Evolutionary conservation across 2,329 filamentous ascomycete species (phyloP).

Genomic region (Pseudogymnoascus sp.): DNA sequence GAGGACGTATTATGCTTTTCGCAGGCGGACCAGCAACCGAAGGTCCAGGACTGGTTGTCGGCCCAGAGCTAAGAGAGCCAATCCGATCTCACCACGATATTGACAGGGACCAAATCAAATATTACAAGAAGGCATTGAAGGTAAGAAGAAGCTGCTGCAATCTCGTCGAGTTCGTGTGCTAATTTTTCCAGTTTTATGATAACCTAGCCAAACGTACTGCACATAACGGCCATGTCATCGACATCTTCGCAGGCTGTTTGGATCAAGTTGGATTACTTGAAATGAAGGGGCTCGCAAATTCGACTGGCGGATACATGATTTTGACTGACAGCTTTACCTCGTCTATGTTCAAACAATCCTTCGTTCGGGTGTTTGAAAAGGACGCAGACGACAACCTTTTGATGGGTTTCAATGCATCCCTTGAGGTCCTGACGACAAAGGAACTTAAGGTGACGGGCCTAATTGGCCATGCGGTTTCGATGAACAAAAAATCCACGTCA

Average conservation of each 20-base stretch:
- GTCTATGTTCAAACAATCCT: slow-evolving; percentile 99
- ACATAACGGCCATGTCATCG: slow-evolving; percentile 94
- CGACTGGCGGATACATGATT: slow-evolving; percentile 96
- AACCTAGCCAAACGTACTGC: slow-evolving; percentile 86
- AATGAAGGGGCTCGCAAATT: slow-evolving; percentile 96
- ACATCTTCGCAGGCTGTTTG: slow-evolving; percentile 94
- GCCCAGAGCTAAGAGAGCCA: slow-evolving; percentile 88
- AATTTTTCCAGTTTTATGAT: slow-evolving; percentile 72
- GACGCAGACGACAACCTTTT: slow-evolving; percentile 88
- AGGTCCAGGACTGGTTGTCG: slow-evolving; percentile 93
- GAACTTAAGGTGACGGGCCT: slow-evolving; percentile 96
- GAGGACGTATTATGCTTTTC: slow-evolving; percentile 94
- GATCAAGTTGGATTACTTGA: slow-evolving; percentile 95
- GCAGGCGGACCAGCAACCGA: slow-evolving; percentile 91
- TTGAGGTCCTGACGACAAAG: slow-evolving; percentile 95
- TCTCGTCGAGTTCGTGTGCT: background rate
- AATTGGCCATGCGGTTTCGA: slow-evolving; percentile 90
- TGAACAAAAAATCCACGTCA: slow-evolving; percentile 96
- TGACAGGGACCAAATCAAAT: slow-evolving; percentile 97
- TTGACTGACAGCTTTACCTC: slow-evolving; percentile 97
- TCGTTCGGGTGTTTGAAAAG: slow-evolving; percentile 94
- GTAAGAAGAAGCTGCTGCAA: slow-evolving; percentile 40
- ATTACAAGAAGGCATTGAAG: slow-evolving; percentile 98
- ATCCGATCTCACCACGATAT: slow-evolving; percentile 99
- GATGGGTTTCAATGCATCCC: slow-evolving; percentile 96